Percentiles rank a stretch among this genome's conserved stretches.
These are phyloP conservation scores for Theileria equi DNA, from an alignment of 169 alveolate genomes.

Conservation along the genomic window DNA sequence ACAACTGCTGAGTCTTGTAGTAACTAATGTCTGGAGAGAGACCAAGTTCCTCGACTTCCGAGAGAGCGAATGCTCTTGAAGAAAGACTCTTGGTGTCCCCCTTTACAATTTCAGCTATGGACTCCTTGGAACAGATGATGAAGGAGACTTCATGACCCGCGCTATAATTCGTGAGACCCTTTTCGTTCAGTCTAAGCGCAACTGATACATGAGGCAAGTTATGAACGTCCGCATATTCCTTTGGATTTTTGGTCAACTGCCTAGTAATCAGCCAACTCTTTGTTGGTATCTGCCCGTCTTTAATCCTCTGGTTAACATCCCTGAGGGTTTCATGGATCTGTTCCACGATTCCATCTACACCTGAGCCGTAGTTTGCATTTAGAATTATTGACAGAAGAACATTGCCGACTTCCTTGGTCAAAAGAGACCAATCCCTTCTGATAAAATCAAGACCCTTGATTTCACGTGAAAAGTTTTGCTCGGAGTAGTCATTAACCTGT, in stretches of 20 bases:
- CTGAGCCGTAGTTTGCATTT: constrained; percentile 31
- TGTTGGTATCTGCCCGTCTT: constrained; percentile 65
- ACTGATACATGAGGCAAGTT: constrained; percentile 91
- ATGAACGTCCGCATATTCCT: constrained; percentile 86
- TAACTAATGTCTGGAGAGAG: constrained; percentile 82
- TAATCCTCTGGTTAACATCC: constrained; percentile 74
- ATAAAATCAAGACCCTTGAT: constrained; percentile 97
- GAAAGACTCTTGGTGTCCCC: constrained; percentile 61
- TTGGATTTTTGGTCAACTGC: constrained; percentile 90
- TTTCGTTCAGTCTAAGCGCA: constrained; percentile 85
- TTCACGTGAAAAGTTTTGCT: constrained; percentile 80
- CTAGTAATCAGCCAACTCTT: constrained; percentile 81
- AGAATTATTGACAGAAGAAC: constrained; percentile 11
- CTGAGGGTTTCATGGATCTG: constrained; percentile 82
- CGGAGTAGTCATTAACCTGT: constrained; percentile 75
- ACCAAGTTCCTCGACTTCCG: constrained; percentile 80
- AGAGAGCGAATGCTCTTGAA: constrained; percentile 84
- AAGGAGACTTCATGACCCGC: constrained; percentile 89
- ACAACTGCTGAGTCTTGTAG: constrained; percentile 89
- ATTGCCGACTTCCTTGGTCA: constrained; percentile 81
- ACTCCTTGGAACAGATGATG: constrained; percentile 83
- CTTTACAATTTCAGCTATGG: constrained; percentile 7
- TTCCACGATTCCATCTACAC: constrained; percentile 75
- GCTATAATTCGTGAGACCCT: constrained; percentile 79
- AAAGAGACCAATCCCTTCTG: constrained; percentile 96